Evolutionary conservation across 2,329 filamentous ascomycete genomes (phyloP).

Genomic region (Thermoascus crustaceus): DNA sequence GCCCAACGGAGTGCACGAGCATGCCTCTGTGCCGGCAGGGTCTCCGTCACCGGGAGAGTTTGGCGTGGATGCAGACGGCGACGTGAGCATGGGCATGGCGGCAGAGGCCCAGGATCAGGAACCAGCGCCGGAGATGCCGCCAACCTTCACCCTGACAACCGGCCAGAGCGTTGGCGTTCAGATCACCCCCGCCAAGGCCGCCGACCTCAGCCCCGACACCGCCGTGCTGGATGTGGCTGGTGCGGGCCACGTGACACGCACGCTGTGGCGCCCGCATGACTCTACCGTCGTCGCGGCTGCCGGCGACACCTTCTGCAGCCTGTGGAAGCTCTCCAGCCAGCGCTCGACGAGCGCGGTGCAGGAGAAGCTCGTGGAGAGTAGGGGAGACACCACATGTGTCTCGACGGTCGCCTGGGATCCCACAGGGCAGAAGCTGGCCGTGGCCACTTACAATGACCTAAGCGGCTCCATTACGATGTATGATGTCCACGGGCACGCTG

Average conservation of each 20-base stretch:
- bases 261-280: constrained; percentile 39
- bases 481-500: constrained; percentile 33
- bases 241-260: constrained; percentile 32
- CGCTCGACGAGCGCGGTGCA: constrained; percentile 15
- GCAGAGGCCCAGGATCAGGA: constrained; percentile 21
- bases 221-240: constrained; percentile 31
- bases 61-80: constrained; percentile 36
- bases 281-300: constrained; percentile 34
- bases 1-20: constrained; percentile 26
- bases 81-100: constrained; percentile 32
- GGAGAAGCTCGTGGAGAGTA: constrained; percentile 30
- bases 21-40: constrained; percentile 14
- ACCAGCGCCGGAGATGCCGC: constrained; percentile 20
- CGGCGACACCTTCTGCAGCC: constrained; percentile 37
- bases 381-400: constrained; percentile 27
- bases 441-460: constrained; percentile 38
- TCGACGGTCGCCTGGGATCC: constrained; percentile 41
- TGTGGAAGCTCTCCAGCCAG: constrained; percentile 35
- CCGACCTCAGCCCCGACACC: constrained; percentile 39
- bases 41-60: constrained; percentile 17
- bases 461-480: constrained; percentile 38
- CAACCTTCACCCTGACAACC: constrained; percentile 33
- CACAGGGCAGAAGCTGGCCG: constrained; percentile 36
- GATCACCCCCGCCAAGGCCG: constrained; percentile 40
- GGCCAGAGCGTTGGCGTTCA: constrained; percentile 41